These are phyloP conservation scores for Davidsoniella neocaledoniae DNA, from an alignment of 2,329 filamentous ascomycete genomes.

Conservation along the genomic window DNA sequence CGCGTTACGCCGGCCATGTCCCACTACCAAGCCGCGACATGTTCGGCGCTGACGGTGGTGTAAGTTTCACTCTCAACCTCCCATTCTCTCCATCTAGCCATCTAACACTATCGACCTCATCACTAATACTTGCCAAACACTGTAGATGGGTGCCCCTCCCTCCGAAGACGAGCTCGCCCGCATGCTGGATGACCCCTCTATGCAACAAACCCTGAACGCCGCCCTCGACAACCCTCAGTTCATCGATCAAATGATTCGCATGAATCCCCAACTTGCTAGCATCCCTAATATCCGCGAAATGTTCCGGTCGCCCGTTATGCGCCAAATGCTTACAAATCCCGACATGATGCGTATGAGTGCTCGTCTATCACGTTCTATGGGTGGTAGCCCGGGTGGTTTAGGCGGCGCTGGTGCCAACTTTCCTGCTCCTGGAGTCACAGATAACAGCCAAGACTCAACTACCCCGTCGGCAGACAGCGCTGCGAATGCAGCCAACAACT, in stretches of 20 bases:
- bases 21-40: constrained; percentile 73
- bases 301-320: constrained; percentile 74
- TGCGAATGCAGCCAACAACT: constrained; percentile 14
- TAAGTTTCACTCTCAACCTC: constrained; percentile 32
- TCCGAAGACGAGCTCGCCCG: constrained; percentile 62
- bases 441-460: constrained; percentile 46
- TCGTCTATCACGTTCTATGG: constrained; percentile 50
- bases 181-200: constrained; percentile 77
- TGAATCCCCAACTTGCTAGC: constrained; percentile 66
- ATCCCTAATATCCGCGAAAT: constrained; percentile 67
- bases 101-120: background rate
- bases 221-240: constrained; percentile 90
- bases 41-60: constrained; percentile 88
- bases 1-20: constrained; percentile 81
- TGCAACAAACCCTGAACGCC: constrained; percentile 79
- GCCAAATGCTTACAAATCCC: constrained; percentile 86
- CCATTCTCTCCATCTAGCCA: too few species aligned
- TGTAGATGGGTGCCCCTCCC: constrained; percentile 77
- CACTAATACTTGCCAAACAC: constrained; percentile 2
- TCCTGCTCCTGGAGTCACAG: constrained; percentile 80
- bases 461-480: constrained; percentile 21
- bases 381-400: constrained; percentile 20
- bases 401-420: constrained; percentile 37
- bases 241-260: constrained; percentile 84
- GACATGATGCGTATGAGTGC: constrained; percentile 67